Conservation (phyloP, 768 basidiomycete genomes). For the Rossbeevera mucosa region DNA sequence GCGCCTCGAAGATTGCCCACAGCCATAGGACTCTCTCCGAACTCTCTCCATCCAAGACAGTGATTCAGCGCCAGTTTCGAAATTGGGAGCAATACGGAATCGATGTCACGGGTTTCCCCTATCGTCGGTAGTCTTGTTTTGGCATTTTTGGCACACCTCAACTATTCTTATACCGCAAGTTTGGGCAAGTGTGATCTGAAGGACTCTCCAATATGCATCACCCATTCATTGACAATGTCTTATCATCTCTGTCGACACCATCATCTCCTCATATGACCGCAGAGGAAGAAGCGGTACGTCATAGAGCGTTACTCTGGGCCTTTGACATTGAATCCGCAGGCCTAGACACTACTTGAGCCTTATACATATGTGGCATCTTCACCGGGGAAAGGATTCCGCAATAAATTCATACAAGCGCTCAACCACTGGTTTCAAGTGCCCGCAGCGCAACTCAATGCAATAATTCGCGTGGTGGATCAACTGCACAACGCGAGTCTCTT, state of each 20-base stretch:
- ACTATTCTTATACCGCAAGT: slow-evolving; percentile 9
- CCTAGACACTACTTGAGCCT: slow-evolving; percentile 70
- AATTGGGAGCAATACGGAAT: slow-evolving; percentile 1
- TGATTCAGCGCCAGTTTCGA: slow-evolving; percentile 2
- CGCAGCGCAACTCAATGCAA: slow-evolving; percentile 59
- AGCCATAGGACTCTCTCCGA: slow-evolving; percentile 1
- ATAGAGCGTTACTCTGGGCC: neutral
- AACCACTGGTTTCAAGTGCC: slow-evolving; percentile 90
- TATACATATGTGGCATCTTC: slow-evolving; percentile 78
- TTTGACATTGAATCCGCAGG: neutral
- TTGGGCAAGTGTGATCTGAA: neutral
- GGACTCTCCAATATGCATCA: slow-evolving; percentile 14
- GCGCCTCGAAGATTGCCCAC: slow-evolving; percentile 4
- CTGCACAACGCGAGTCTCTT: slow-evolving; percentile 90
- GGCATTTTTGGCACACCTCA: slow-evolving; percentile 3
- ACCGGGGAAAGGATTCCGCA: slow-evolving; percentile 90
- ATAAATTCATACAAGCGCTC: slow-evolving; percentile 84
- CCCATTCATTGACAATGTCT: slow-evolving; percentile 39
- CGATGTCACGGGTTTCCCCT: neutral
- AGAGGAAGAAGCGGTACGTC: slow-evolving; percentile 25
- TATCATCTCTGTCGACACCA: slow-evolving; percentile 29
- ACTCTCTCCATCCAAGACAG: slow-evolving; percentile 1
- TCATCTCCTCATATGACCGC: slow-evolving; percentile 18
- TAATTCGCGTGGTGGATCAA: slow-evolving; percentile 81
- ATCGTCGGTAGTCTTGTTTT: slow-evolving; percentile 5